Evolutionary conservation across 2,329 filamentous ascomycete genomes (phyloP), one percentile per base, ranked within the genome.

Genomic region (Grosmannia serpens): DNA sequence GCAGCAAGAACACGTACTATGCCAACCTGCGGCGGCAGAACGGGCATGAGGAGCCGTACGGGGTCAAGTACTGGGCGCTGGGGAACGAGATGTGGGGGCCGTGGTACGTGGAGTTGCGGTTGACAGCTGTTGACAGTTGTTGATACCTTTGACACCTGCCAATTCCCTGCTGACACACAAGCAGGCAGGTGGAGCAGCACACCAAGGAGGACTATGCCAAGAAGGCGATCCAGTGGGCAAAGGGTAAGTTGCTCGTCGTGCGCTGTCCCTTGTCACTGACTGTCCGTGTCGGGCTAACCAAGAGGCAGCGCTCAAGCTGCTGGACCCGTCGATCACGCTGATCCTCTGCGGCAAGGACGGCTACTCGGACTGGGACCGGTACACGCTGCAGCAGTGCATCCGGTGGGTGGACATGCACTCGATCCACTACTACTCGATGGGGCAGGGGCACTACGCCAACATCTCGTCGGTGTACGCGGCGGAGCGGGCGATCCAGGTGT

Each of bases 61-160:
- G 85, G 60, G 77, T 91, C 66, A 90, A 89, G 72, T 92, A 91
- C 76, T 94, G 89, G 89, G 88, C 87, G 1, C 80, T 94, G 29
- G 89, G 89, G 11, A 94, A 94, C 71, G 84, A 87, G 68, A 76
- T 79, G 69, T 87, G 81, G 79, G 84, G 84, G 5, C 79, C 82
- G 22, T 64, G 60, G 22, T 60, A 20, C 22, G 59, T 53, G n/a
- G 6, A 8, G 22, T 20, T 38, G 31, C n/a, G 8, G 26, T 26
- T 15, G 5, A 5, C 27, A 20, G 33, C n/a, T n/a, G n/a, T n/a
- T n/a, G n/a, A n/a, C n/a, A n/a, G n/a, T n/a, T n/a, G n/a, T n/a
- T n/a, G n/a, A n/a, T n/a, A n/a, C n/a, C n/a, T n/a, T n/a, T n/a
- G 33, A 13, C 33, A 35, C 7, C 33, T 35, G 7, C 11, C 3